A percentile compares a stretch with the other conserved stretches of the same genome.
Evolutionary conservation across 2,329 filamentous ascomycete species (phyloP).

Genomic region (Paracoccidioides brasiliensis): DNA sequence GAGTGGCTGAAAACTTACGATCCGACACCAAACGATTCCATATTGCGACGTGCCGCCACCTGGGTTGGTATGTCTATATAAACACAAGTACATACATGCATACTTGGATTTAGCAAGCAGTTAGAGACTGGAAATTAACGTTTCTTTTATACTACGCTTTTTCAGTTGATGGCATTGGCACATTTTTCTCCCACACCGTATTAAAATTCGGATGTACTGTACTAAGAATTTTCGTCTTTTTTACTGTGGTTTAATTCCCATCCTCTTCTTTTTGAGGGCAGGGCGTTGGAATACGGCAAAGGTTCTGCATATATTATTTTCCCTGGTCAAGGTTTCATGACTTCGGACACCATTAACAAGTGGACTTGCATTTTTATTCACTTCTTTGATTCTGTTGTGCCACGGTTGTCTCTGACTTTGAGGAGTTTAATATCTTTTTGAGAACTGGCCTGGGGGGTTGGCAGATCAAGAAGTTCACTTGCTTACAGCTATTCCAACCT

Average conservation of each 20-base stretch:
- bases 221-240: too few relatives aligned
- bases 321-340: not conserved
- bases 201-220: not conserved
- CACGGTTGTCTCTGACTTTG: too few relatives aligned
- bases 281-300: not conserved
- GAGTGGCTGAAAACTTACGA: constrained; percentile 61
- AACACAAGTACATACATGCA: not conserved
- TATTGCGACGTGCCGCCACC: constrained; percentile 12
- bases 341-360: not conserved
- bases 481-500: too few relatives aligned
- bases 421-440: too few relatives aligned
- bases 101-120: too few relatives aligned
- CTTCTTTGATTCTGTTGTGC: not conserved
- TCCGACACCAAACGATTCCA: constrained; percentile 34
- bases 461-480: too few relatives aligned
- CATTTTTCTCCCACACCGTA: not conserved
- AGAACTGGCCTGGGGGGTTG: too few relatives aligned
- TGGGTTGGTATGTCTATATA: not conserved
- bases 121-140: too few relatives aligned
- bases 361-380: not conserved
- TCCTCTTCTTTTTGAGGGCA: not conserved
- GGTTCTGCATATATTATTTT: not conserved
- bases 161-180: not conserved
- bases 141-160: not conserved
- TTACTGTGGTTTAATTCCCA: not conserved